Evolutionary conservation across 1,139 yeast genomes (phyloP).

Genomic region (Candida anutae): DNA sequence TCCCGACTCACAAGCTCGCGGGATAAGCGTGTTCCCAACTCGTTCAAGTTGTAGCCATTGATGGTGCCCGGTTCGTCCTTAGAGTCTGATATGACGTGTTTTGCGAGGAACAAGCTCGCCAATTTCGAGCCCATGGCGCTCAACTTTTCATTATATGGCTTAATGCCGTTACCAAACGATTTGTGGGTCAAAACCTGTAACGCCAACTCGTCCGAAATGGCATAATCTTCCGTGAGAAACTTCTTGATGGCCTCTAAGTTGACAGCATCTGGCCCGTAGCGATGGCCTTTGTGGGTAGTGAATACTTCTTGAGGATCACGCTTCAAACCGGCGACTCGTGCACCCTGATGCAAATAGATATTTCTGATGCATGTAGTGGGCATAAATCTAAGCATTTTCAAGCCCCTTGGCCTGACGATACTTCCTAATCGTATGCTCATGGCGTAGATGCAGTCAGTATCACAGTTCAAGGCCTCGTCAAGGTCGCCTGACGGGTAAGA

Average conservation of each 20-base stretch:
- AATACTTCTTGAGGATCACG: conserved; percentile 65
- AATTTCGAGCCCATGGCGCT: conserved; percentile 72
- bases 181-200: conserved; percentile 85
- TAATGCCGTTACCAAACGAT: conserved; percentile 84
- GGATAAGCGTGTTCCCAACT: conserved; percentile 50
- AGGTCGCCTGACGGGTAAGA: too few relatives aligned
- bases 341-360: conserved; percentile 43
- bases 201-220: conserved; percentile 46
- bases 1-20: conserved; percentile 44
- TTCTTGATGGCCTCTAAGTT: conserved; percentile 42
- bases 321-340: conserved; percentile 64
- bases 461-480: too few relatives aligned
- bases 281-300: conserved; percentile 49
- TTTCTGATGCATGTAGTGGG: conserved; percentile 8
- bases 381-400: too few relatives aligned
- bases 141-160: conserved; percentile 83
- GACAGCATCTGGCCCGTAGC: conserved; percentile 46
- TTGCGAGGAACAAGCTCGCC: conserved; percentile 51
- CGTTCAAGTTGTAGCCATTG: conserved; percentile 55
- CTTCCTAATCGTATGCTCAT: too few relatives aligned
- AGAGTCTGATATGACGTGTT: conserved; percentile 35
- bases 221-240: conserved; percentile 36
- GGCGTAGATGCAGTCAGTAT: too few relatives aligned
- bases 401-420: too few relatives aligned
- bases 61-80: conserved; percentile 32